phyloP scores from a whole-genome alignment of 1,284 basidiomycete genomes.

The Stereum hirsutum region DNA sequence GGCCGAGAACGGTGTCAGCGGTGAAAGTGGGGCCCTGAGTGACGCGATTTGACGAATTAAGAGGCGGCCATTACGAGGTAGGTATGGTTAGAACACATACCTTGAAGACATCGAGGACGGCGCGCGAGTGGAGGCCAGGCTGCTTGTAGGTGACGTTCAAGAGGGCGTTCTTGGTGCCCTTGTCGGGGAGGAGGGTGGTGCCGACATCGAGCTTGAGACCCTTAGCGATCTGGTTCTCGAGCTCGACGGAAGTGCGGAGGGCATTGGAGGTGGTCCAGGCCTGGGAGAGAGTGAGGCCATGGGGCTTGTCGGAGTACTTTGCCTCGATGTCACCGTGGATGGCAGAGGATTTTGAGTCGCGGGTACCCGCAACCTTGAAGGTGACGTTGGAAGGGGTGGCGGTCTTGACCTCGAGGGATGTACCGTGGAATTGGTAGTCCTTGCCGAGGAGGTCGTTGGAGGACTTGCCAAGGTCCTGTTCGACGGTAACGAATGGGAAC shows the following conservation, averaged over 20 bases:
- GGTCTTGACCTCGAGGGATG: constrained; percentile 88
- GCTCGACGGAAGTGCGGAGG: constrained; percentile 88
- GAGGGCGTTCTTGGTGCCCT: constrained; percentile 77
- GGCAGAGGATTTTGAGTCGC: constrained; percentile 61
- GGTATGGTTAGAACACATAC: constrained; percentile 28
- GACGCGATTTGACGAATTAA: constrained; percentile 2
- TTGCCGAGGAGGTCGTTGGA: constrained; percentile 91
- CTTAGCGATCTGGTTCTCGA: constrained; percentile 97
- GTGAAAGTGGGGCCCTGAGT: constrained; percentile 91
- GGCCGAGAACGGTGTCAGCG: constrained; percentile 91
- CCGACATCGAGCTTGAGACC: constrained; percentile 94
- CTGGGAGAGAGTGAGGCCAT: constrained; percentile 87
- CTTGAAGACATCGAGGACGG: constrained; percentile 93
- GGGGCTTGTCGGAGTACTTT: constrained; percentile 83
- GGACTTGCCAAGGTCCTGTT: constrained; percentile 92
- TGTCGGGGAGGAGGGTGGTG: constrained; percentile 82
- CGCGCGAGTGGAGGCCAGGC: constrained; percentile 91
- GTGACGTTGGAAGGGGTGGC: constrained; percentile 83
- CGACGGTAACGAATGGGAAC: neutral
- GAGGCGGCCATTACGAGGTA: constrained; percentile 5
- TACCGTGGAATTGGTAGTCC: constrained; percentile 86
- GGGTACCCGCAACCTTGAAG: constrained; percentile 82
- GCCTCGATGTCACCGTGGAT: constrained; percentile 88
- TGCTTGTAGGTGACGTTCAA: constrained; percentile 91
- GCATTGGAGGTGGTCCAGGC: constrained; percentile 93